Base-by-base conservation (phyloP, 164 flowering plant genomes). In the Aristolochia fimbriata region DNA sequence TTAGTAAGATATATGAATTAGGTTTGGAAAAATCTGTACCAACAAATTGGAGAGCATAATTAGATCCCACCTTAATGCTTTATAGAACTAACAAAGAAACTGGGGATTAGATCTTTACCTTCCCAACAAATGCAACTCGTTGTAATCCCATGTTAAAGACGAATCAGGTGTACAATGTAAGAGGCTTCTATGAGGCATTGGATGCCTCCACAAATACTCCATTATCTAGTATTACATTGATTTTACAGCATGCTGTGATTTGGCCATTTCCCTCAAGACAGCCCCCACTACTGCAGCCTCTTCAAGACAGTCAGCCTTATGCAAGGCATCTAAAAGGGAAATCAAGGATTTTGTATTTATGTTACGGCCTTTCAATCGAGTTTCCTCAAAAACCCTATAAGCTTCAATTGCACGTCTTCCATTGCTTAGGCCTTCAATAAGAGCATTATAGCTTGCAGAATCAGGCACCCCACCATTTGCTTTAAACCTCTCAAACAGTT, bases 271-370 rank as follows among this genome's bases (percentile, higher is more conserved):
- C 70, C 69, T 85, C 76, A 91, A 73, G 21, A 88, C 83, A 56
- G 96, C 96, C 46, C 94, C 95, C 46, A 91, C 98, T 58, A 91
- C 73, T 30, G 89, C 98, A 51, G 98, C 98, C 73, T 88, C 83
- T 74, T 86, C 96, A 45, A 86, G 88, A 70, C 88, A 82, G 47
- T 86, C 96, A 55, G 83, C 87, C 69, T 81, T 85, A 53, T 86
- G 88, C 74, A 91, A 61, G 30, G 95, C 83, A 73, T 91, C 96
- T 69, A 88, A 71, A 67, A 91, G 88, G 61, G 73, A 69, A 46
- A 91, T 76, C 62, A 90, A 83, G 21, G 87, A 84, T 71, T 85
- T 88, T 62, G 83, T 64, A 58, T 83, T 72, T 58, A 88, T 80
- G 15, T 61, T 70, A 66, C 74, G 80, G 10, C 97, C 97, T 70